Percentiles rank a stretch among this genome's conserved stretches.
These are phyloP conservation scores for Apiosordaria backusii DNA, from an alignment of 495 filamentous ascomycete species.

Conservation along the genomic window DNA sequence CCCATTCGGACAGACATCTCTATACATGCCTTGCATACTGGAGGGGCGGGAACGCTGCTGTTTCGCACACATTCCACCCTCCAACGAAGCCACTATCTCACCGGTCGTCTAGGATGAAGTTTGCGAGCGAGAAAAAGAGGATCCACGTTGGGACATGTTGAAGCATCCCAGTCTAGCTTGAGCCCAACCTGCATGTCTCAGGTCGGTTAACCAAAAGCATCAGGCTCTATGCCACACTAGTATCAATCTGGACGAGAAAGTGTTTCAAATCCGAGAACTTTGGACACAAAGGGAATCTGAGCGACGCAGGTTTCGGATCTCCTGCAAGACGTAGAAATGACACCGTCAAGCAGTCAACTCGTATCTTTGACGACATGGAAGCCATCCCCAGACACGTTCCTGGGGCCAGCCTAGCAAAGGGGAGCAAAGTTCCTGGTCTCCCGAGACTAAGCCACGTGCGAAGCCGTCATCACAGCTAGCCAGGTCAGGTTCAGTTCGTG, in stretches of 20 bases:
- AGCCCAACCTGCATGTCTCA: conserved; percentile 15
- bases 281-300: background rate
- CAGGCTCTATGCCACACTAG: background rate
- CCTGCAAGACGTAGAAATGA: background rate
- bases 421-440: background rate
- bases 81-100: conserved; percentile 5
- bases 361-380: too few species aligned
- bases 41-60: conserved; percentile 3
- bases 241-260: background rate
- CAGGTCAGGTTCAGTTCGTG: background rate
- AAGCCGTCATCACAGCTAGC: background rate
- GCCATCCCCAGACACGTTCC: background rate
- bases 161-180: conserved; percentile 2
- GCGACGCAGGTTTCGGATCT: background rate
- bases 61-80: background rate
- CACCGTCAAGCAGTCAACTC: too few species aligned
- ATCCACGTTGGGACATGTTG: background rate
- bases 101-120: background rate
- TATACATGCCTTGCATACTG: background rate
- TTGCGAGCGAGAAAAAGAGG: background rate
- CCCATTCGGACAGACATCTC: background rate
- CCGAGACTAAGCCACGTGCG: conserved; percentile 9
- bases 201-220: conserved; percentile 11
- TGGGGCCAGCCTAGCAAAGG: background rate
- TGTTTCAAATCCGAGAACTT: background rate